These are phyloP conservation scores for Solanum peruvianum DNA, from an alignment of 257 asterid genomes.

Conservation along the genomic window DNA sequence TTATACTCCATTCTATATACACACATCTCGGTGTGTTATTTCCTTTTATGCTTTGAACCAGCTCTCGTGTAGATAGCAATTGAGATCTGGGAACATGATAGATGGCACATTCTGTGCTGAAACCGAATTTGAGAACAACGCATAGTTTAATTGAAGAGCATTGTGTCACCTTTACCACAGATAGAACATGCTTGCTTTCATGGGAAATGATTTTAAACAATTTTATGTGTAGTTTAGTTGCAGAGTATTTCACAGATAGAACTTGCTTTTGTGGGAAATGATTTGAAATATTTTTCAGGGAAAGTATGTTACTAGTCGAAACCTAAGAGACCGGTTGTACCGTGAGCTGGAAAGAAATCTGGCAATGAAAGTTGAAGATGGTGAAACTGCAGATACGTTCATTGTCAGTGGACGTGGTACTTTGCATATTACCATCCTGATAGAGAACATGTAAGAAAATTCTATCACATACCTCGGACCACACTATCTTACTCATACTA, in stretches of 20 bases:
- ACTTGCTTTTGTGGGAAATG: constrained; percentile 1
- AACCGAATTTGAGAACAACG: neutral
- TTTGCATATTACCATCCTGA: constrained; percentile 82
- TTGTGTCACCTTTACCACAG: neutral
- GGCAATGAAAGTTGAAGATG: constrained; percentile 97
- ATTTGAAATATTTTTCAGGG: constrained; percentile 33
- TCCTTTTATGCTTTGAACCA: neutral
- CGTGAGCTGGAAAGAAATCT: constrained; percentile 94
- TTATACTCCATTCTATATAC: neutral
- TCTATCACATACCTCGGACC: neutral
- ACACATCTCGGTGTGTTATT: neutral
- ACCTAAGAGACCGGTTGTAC: constrained; percentile 77
- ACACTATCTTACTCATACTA: constrained; percentile 5
- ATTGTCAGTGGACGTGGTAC: constrained; percentile 96
- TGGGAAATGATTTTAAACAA: neutral
- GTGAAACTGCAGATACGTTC: constrained; percentile 90
- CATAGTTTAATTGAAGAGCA: neutral
- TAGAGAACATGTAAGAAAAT: constrained; percentile 78
- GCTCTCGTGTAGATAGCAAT: neutral
- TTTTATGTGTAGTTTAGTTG: neutral
- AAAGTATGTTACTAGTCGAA: constrained; percentile 88
- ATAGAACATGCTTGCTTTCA: constrained; percentile 6
- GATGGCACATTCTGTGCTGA: neutral
- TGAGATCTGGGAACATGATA: neutral
- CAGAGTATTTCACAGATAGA: neutral